Conservation (phyloP, 2,329 filamentous ascomycete species). For the Biscogniauxia marginata region DNA sequence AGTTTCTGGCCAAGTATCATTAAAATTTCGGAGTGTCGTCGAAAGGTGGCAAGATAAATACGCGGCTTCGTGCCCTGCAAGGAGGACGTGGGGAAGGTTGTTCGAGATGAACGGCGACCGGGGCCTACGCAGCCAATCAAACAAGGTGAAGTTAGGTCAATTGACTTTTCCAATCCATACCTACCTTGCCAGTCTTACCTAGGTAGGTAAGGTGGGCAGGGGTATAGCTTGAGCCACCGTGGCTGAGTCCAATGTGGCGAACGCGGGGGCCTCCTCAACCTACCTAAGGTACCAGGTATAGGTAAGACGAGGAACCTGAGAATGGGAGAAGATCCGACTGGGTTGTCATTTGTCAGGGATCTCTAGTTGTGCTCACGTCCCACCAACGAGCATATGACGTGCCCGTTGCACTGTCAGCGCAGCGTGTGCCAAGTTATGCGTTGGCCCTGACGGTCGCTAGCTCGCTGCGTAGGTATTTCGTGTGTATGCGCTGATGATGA, state of each 20-base stretch:
- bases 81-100: too few species aligned
- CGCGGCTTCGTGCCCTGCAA: too few species aligned
- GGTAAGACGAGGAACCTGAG: neutral
- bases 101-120: neutral
- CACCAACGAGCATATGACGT: too few species aligned
- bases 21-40: slow-evolving; percentile 11
- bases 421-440: too few species aligned
- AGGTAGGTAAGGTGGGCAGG: too few species aligned
- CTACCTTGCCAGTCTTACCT: too few species aligned
- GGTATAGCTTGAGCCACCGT: neutral
- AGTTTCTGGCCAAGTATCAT: neutral
- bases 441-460: too few species aligned
- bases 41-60: slow-evolving; percentile 5
- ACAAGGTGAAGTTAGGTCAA: neutral
- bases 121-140: too few species aligned
- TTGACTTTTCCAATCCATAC: neutral
- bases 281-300: too few species aligned
- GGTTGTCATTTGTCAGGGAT: neutral
- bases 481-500: neutral
- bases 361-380: neutral
- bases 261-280: too few species aligned
- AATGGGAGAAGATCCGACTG: neutral
- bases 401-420: too few species aligned
- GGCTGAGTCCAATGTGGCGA: neutral
- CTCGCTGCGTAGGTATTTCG: too few species aligned